phyloP scores from a whole-genome alignment of 2,329 filamentous ascomycete species.

The Sarocladium kiliense region DNA sequence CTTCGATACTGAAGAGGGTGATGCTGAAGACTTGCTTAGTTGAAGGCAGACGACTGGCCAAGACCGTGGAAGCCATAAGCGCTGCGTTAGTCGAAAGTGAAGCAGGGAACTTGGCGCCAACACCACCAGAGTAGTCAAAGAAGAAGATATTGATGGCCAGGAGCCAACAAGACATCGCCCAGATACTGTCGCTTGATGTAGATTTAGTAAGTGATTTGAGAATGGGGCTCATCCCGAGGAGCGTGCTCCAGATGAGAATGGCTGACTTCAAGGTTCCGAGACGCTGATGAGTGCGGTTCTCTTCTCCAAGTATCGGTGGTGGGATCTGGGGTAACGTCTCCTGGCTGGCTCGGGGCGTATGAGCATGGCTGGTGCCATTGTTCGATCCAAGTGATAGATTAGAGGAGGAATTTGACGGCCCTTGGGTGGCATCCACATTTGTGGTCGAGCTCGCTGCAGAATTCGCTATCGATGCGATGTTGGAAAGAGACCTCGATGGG shows the following conservation, averaged over 20 bases:
- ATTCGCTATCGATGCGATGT: conserved; percentile 14
- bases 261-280: conserved; percentile 87
- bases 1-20: conserved; percentile 93
- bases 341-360: conserved; percentile 22
- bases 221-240: conserved; percentile 89
- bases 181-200: conserved; percentile 91
- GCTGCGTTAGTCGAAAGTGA: conserved; percentile 90
- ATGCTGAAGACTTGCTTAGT: conserved; percentile 94
- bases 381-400: conserved; percentile 45
- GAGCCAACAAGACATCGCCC: conserved; percentile 92
- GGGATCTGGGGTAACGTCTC: conserved; percentile 21
- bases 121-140: conserved; percentile 84
- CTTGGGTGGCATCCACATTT: conserved; percentile 40
- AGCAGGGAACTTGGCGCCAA: conserved; percentile 60
- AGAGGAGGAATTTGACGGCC: conserved; percentile 36
- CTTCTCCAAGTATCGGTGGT: conserved; percentile 26
- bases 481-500: conserved; percentile 21
- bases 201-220: conserved; percentile 93
- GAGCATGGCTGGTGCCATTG: conserved; percentile 16
- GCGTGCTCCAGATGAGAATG: conserved; percentile 83
- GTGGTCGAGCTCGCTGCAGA: conserved; percentile 43
- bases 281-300: conserved; percentile 43
- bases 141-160: conserved; percentile 95
- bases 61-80: conserved; percentile 90
- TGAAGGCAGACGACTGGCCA: conserved; percentile 81